Evolutionary conservation across 306 rosid genomes (phyloP).

Genomic region (Canavalia gladiata): DNA sequence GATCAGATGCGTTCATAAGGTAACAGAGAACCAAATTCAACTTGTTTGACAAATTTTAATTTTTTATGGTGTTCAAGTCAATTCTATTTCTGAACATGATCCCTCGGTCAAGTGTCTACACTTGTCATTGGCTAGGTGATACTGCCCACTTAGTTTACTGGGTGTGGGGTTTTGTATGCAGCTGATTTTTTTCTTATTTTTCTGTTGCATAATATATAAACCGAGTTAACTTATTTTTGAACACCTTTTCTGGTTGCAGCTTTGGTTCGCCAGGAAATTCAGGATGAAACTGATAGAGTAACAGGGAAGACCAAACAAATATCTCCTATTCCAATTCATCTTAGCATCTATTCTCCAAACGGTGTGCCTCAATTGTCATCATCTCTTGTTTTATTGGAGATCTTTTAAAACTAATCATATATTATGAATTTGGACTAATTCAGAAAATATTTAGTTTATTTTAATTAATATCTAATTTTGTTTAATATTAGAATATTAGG

Average conservation of each 20-base stretch:
- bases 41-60: not conserved
- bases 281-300: constrained; percentile 90
- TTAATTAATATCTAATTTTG: not conserved
- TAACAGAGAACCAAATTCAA: constrained; percentile 28
- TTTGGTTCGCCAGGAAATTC: constrained; percentile 87
- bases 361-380: constrained; percentile 55
- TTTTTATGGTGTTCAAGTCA: constrained; percentile 6
- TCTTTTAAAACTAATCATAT: constrained; percentile 28
- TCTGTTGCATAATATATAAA: constrained; percentile 9
- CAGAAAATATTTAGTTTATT: constrained; percentile 9
- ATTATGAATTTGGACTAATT: constrained; percentile 15
- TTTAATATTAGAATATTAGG: not conserved
- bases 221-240: constrained; percentile 3
- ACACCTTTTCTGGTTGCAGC: constrained; percentile 60
- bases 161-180: constrained; percentile 12
- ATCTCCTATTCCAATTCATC: constrained; percentile 95
- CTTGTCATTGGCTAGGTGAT: constrained; percentile 24
- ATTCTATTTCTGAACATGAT: not conserved
- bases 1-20: not conserved
- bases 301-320: constrained; percentile 90
- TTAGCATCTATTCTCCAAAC: constrained; percentile 91
- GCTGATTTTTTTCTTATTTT: constrained; percentile 4
- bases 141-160: not conserved
- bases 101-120: not conserved
- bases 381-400: not conserved